phyloP scores from a whole-genome alignment of 805 yeast species.

The Spathaspora arborariae region DNA sequence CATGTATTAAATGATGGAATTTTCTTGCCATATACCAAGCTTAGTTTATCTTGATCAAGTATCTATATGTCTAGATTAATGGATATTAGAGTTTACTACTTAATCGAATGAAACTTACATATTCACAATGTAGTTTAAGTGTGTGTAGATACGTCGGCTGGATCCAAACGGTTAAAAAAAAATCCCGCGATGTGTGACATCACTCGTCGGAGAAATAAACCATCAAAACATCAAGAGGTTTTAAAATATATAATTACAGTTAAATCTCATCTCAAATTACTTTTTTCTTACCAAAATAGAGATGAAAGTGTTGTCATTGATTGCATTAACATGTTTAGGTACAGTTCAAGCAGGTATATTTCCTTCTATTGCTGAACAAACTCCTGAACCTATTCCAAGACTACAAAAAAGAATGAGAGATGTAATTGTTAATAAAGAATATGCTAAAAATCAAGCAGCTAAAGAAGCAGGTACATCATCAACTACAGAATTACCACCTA shows the following conservation, averaged over 20 bases:
- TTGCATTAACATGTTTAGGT: background rate
- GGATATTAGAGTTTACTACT: conserved; percentile 16
- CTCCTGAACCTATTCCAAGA: conserved; percentile 11
- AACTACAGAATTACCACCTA: conserved; percentile 32
- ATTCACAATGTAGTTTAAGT: background rate
- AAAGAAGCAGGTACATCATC: conserved; percentile 8
- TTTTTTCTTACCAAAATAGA: background rate
- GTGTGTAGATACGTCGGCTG: background rate
- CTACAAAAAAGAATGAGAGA: conserved; percentile 24
- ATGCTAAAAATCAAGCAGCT: conserved; percentile 21
- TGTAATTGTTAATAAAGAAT: conserved; percentile 27
- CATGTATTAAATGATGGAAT: conserved; percentile 43
- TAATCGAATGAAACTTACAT: conserved; percentile 18
- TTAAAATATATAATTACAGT: background rate
- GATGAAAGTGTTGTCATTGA: conserved; percentile 1
- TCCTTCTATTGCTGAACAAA: background rate
- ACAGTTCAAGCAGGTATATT: background rate
- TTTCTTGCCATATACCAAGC: conserved; percentile 36
- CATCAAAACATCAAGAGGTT: conserved; percentile 1
- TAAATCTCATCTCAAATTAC: background rate
- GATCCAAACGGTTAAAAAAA: background rate
- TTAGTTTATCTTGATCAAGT: conserved; percentile 22
- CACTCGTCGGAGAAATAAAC: background rate
- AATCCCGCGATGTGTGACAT: conserved; percentile 1
- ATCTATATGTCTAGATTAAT: conserved; percentile 11